Conservation (phyloP, 108 stramenopile species). For the Conticribra weissflogii region DNA sequence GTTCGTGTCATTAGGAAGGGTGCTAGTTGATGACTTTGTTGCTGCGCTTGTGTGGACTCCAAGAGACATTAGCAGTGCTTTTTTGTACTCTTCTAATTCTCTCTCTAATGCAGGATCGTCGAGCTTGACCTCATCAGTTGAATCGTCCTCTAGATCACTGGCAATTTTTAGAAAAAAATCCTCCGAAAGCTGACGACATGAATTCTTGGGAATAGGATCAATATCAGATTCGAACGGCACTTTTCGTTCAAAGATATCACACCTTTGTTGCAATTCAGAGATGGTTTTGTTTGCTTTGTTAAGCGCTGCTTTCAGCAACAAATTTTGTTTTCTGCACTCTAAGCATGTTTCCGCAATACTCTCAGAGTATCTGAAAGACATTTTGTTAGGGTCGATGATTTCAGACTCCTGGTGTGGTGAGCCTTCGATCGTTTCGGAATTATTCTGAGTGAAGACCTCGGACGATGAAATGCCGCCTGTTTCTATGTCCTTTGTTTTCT, state of each 20-base stretch:
- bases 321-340: slow-evolving; percentile 49
- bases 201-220: slow-evolving; percentile 38
- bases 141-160: slow-evolving; percentile 41
- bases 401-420: slow-evolving; percentile 23
- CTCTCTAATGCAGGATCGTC: slow-evolving; percentile 43
- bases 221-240: slow-evolving; percentile 47
- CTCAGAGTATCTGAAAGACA: slow-evolving; percentile 48
- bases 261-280: slow-evolving; percentile 29
- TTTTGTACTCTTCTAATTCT: slow-evolving; percentile 47
- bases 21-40: background rate
- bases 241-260: slow-evolving; percentile 3
- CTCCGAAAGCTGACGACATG: slow-evolving; percentile 10
- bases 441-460: slow-evolving; percentile 31
- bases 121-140: slow-evolving; percentile 23
- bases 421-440: slow-evolving; percentile 12
- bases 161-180: slow-evolving; percentile 44
- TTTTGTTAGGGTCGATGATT: slow-evolving; percentile 51
- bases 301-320: slow-evolving; percentile 56
- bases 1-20: slow-evolving; percentile 5
- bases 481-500: too few species aligned
- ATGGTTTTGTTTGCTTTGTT: slow-evolving; percentile 72
- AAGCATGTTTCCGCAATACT: slow-evolving; percentile 39
- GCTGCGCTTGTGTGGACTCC: background rate
- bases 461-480: slow-evolving; percentile 29
- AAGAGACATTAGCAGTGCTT: slow-evolving; percentile 32